Evolutionary conservation across 352 stramenopile genomes (phyloP).

Genomic region (Globisporangium polare): DNA sequence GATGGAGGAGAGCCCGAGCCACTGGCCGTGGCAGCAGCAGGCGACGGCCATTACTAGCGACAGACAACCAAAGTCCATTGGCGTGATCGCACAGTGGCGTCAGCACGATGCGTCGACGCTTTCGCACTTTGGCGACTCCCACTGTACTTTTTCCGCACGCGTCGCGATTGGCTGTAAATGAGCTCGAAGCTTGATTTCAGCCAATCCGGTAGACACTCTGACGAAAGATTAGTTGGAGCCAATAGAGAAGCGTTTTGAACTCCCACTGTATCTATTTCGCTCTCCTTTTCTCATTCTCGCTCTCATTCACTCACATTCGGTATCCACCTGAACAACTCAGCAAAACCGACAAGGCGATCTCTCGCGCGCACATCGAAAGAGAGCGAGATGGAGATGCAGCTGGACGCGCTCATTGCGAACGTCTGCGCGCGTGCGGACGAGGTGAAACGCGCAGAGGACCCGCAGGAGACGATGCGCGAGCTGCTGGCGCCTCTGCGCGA

Average conservation of each 20-base stretch:
- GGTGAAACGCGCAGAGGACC: slow-evolving; percentile 32
- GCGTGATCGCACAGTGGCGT: background rate
- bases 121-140: background rate
- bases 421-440: slow-evolving; percentile 41
- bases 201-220: background rate
- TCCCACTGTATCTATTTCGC: background rate
- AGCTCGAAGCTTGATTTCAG: background rate
- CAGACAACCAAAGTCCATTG: background rate
- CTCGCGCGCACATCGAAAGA: background rate
- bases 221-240: background rate
- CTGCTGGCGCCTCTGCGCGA: slow-evolving; percentile 51
- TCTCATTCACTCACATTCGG: background rate
- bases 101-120: slow-evolving; percentile 3
- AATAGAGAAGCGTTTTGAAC: background rate
- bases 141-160: background rate
- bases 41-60: background rate
- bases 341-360: background rate
- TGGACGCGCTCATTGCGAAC: slow-evolving; percentile 56
- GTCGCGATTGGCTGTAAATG: background rate
- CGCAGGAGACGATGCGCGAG: slow-evolving; percentile 31
- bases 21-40: slow-evolving; percentile 1
- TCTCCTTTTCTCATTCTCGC: background rate
- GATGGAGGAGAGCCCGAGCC: background rate
- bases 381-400: slow-evolving; percentile 37
- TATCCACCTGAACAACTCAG: background rate